Evolutionary conservation across 805 yeast species (phyloP), one percentile per base, ranked within the genome.

Genomic region (Candida nemodendra): DNA sequence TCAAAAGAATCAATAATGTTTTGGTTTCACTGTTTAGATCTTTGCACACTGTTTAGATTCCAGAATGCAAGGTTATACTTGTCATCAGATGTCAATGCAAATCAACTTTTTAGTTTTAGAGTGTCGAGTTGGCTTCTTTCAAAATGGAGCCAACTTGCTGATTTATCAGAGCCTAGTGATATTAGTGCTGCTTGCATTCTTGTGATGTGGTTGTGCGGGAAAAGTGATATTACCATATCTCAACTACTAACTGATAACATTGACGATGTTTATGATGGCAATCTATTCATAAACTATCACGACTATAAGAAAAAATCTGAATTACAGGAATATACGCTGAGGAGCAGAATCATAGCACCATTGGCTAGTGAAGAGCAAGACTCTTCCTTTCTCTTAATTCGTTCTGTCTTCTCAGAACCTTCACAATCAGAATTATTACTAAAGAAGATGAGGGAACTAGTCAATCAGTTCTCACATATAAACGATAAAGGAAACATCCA

Each of bases 111-210:
- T 23, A 44, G 56, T 11, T 33, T 36, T 13, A 66, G 60, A 32
- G 56, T 79, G 0, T 51, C 65, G 7, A 63, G 68, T 9, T 84
- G 91, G 91, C 30, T 78, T 3, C 26, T 59, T 1, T 53, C 68
- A 0, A 76, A 72, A 47, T 74, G 79, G 78, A 51, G 50, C 9
- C 54, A 58, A n/a, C 24, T 61, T 4, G 16, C 38, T 1, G 22
- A 30, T 2, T 17, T 47, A 1, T 31, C 44, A 3, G 38, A 42
- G 14, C n/a, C 27, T 3, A 9, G 35, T 4, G 47, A 38, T 22
- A 44, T 57, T 30, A 22, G 38, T 13, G 11, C 42, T 0, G 46
- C 74, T 12, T 56, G 65, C 5, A 26, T 45, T 1, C 69, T 76
- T 46, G 27, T 74, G 3, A 44, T 59, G 1, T 78, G 84, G 83